A percentile compares a stretch with the other conserved stretches of the same genome.
Conservation (phyloP, 1,284 basidiomycete genomes). For the Baeospora myosura region DNA sequence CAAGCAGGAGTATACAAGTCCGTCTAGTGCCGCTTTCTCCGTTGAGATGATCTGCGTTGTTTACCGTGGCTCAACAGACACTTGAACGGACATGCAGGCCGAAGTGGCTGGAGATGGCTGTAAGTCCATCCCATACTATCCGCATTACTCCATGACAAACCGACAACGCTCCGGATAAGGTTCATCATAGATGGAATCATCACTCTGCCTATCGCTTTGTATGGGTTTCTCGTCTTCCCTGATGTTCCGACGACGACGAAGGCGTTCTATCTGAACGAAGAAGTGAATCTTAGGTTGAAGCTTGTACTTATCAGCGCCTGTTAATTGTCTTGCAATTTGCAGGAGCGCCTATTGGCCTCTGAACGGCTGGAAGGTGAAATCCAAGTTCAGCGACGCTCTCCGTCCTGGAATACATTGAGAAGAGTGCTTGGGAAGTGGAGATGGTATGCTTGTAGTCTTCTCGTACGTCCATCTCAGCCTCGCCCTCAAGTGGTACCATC, state of each 20-base stretch:
- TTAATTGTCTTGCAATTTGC: no score
- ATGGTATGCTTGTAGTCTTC: slow-evolving; percentile 60
- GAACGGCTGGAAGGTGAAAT: slow-evolving; percentile 39
- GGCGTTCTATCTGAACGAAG: slow-evolving; percentile 56
- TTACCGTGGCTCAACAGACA: slow-evolving; percentile 29
- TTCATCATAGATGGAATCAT: slow-evolving; percentile 72
- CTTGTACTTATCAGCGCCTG: slow-evolving; percentile 1
- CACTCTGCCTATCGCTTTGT: slow-evolving; percentile 64
- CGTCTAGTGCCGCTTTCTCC: slow-evolving; percentile 1
- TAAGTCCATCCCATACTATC: slow-evolving; percentile 25
- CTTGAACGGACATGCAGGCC: slow-evolving; percentile 49
- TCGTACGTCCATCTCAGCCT: slow-evolving; percentile 30
- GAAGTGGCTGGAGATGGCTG: slow-evolving; percentile 70
- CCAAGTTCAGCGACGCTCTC: slow-evolving; percentile 30
- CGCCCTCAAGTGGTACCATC: slow-evolving; percentile 3
- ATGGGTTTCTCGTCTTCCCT: slow-evolving; percentile 69
- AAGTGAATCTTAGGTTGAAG: slow-evolving; percentile 31
- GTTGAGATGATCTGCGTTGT: background rate
- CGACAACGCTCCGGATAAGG: slow-evolving; percentile 21
- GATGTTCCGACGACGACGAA: slow-evolving; percentile 61
- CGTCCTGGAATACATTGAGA: slow-evolving; percentile 43
- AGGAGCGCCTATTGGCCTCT: slow-evolving; percentile 52
- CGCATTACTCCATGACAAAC: background rate
- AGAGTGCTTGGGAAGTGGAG: slow-evolving; percentile 59
- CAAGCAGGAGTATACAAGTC: slow-evolving; percentile 61